These are phyloP conservation scores for Podaxis rugospora DNA, from an alignment of 768 basidiomycete genomes.

Conservation along the genomic window DNA sequence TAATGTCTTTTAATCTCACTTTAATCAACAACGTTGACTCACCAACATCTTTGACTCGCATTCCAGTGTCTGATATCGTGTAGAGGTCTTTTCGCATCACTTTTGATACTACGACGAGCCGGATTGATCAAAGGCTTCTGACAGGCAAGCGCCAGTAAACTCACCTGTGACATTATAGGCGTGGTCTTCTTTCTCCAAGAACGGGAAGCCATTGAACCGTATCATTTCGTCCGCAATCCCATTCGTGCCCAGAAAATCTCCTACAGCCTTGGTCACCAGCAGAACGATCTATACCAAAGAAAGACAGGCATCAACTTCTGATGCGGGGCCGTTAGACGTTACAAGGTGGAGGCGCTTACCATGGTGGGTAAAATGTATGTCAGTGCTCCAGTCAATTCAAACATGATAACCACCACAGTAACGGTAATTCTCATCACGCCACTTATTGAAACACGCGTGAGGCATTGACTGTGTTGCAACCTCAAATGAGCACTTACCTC, in stretches of 20 bases:
- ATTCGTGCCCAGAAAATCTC: slow-evolving; percentile 87
- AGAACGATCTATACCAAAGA: slow-evolving; percentile 73
- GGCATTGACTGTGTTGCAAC: neutral
- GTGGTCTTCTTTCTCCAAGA: slow-evolving; percentile 93
- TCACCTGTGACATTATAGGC: slow-evolving; percentile 87
- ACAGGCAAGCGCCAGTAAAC: slow-evolving; percentile 18
- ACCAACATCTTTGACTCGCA: slow-evolving; percentile 81
- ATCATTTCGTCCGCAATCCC: slow-evolving; percentile 99
- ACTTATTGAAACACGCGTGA: slow-evolving; percentile 46
- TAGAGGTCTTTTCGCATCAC: slow-evolving; percentile 87
- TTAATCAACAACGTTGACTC: slow-evolving; percentile 21
- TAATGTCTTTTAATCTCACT: slow-evolving; percentile 7
- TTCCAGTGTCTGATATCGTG: slow-evolving; percentile 67
- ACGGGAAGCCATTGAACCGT: slow-evolving; percentile 94
- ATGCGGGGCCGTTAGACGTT: neutral
- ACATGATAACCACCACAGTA: slow-evolving; percentile 99
- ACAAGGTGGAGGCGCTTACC: slow-evolving; percentile 43
- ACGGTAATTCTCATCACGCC: slow-evolving; percentile 98
- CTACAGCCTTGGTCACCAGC: slow-evolving; percentile 94
- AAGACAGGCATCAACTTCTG: slow-evolving; percentile 7
- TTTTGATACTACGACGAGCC: slow-evolving; percentile 56
- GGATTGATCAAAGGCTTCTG: slow-evolving; percentile 2
- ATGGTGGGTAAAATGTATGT: slow-evolving; percentile 98
- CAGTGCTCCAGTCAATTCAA: slow-evolving; percentile 94
- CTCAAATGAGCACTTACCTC: slow-evolving; percentile 44